Percentiles rank a stretch among this genome's conserved stretches.
phyloP scores from a whole-genome alignment of 495 filamentous ascomycete genomes.

The Daldinia grandis region DNA sequence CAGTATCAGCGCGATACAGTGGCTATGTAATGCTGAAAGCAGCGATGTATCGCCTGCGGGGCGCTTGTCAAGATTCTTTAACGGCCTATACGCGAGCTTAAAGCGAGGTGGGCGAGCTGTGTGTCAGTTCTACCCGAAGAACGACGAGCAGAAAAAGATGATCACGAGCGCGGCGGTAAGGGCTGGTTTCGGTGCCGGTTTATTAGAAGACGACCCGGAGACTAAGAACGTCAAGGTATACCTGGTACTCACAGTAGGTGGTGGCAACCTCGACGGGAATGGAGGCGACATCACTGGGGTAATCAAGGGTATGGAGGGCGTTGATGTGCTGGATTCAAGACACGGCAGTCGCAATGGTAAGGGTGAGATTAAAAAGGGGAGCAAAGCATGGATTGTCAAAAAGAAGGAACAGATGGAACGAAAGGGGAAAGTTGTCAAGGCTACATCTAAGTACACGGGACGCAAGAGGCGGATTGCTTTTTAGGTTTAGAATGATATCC shows the following conservation, averaged over 20 bases:
- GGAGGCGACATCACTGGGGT: constrained; percentile 85
- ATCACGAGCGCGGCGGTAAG: constrained; percentile 86
- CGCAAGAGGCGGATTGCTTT: constrained; percentile 74
- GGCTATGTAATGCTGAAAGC: constrained; percentile 95
- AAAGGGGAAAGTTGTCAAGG: constrained; percentile 94
- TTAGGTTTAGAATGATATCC: constrained; percentile 41
- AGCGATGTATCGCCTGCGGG: constrained; percentile 80
- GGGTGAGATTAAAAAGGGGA: constrained; percentile 73
- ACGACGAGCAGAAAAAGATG: constrained; percentile 90
- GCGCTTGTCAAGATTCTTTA: constrained; percentile 84
- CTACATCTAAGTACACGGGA: constrained; percentile 89
- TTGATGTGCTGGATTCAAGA: constrained; percentile 80
- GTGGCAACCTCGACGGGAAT: constrained; percentile 68
- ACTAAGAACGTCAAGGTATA: constrained; percentile 96
- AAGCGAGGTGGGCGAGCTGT: constrained; percentile 89
- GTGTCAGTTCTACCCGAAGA: constrained; percentile 97
- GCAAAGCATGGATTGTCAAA: constrained; percentile 87
- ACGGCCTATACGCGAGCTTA: constrained; percentile 86
- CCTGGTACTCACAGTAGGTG: constrained; percentile 91
- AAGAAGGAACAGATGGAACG: constrained; percentile 96
- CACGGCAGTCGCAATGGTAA: constrained; percentile 62
- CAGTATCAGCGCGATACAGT: constrained; percentile 93
- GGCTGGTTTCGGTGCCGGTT: constrained; percentile 93
- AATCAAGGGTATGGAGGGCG: constrained; percentile 85
- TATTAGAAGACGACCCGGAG: constrained; percentile 92